Evolutionary conservation across 2,329 filamentous ascomycete genomes (phyloP), one percentile per base, ranked within the genome.

Genomic region (Fusarium pininemorale): DNA sequence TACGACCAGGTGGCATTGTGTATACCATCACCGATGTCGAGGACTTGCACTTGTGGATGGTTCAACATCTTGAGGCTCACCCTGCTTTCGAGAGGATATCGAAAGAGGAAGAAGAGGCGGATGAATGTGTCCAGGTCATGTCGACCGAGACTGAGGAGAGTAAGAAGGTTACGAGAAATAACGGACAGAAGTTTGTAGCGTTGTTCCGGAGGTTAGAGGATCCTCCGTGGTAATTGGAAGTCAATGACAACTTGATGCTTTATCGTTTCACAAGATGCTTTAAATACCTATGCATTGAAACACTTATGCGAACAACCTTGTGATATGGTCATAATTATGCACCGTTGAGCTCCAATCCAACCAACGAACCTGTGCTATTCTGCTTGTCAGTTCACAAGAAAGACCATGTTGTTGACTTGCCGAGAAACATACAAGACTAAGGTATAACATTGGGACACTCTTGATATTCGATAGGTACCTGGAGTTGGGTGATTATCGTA

Each of bases 11-110:
- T 1, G 97, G 96, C 5, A 89, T 96, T 55, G 87, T 98, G 47
- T 99, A 98, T 81, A 98, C 96, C 2, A 98, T 99, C 78, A 99
- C 96, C 3, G 96, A 99, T 84, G 96, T 99, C 47, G 93, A 97
- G 84, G 95, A 98, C 79, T 85, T 99, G 81, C 94, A 98, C 82
- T 84, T 91, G 76, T 98, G 96, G 96, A 98, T 98, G 92, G 92
- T 96, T 60, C 88, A 90, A 80, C 94, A 98, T 83, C 92, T 98
- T 76, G 90, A 92, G 63, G 89, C 87, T 35, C 93, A 95, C 80
- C 91, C 90, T 22, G 89, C 93, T 54, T 98, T 97, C 82, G 93
- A 94, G 84, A 87, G 94, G 70, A 87, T 98, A 9, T 77, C 87
- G 0, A 89, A 91, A 69, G 89, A 90, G 70, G 92, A 94, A 71